Evolutionary conservation across 108 stramenopile species (phyloP).

Genomic region (Discostella stelligeroides): DNA sequence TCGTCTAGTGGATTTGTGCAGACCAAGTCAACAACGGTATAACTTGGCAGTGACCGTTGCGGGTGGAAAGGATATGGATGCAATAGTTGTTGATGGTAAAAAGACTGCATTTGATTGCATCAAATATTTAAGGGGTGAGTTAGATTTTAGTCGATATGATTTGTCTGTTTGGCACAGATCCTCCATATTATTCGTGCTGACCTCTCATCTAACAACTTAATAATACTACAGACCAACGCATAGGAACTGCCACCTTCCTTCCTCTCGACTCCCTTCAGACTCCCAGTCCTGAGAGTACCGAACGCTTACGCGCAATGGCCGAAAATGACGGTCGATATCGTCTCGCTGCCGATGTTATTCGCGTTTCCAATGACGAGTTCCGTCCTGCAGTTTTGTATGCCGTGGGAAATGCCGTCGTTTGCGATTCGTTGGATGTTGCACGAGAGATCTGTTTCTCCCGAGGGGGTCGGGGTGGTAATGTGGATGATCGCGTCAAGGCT

Average conservation of each 20-base stretch:
- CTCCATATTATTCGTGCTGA: not conserved
- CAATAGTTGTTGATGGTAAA: constrained; percentile 94
- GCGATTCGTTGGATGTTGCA: constrained; percentile 93
- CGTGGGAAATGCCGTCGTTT: constrained; percentile 93
- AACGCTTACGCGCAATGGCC: constrained; percentile 86
- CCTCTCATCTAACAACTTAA: too few relatives aligned
- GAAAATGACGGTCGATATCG: constrained; percentile 80
- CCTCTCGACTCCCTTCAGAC: constrained; percentile 91
- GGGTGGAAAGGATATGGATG: constrained; percentile 96
- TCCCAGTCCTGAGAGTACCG: constrained; percentile 72
- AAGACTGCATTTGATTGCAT: constrained; percentile 93
- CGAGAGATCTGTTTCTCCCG: constrained; percentile 82
- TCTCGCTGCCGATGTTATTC: constrained; percentile 89
- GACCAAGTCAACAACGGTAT: constrained; percentile 90
- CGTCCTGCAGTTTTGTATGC: constrained; percentile 90
- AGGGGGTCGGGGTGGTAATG: constrained; percentile 27
- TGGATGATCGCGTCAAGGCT: constrained; percentile 84
- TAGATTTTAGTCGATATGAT: not conserved
- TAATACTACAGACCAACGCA: too few relatives aligned
- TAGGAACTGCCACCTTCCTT: constrained; percentile 94
- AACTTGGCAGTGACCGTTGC: constrained; percentile 96
- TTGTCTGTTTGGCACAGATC: not conserved
- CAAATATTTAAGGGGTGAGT: constrained; percentile 81
- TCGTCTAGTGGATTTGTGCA: constrained; percentile 93
- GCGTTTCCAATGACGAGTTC: constrained; percentile 75